Conservation (phyloP, 2,329 filamentous ascomycete species). For the Hansfordia pulvinata region DNA sequence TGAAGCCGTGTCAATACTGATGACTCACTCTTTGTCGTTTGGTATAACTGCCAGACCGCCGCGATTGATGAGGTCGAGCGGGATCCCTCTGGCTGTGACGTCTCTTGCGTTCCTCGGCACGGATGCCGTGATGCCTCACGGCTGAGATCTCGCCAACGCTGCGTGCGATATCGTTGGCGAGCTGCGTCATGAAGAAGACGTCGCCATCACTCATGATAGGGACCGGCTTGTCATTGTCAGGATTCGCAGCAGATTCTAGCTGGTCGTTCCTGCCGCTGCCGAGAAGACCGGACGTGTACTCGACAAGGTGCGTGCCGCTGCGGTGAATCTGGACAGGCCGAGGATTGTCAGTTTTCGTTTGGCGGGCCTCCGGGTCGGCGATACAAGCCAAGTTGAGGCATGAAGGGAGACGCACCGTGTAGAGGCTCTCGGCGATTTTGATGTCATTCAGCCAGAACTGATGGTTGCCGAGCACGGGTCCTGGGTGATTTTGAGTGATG, state of each 20-base stretch:
- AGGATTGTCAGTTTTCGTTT: too few species aligned
- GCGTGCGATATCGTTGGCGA: slow-evolving; percentile 6
- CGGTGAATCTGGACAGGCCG: slow-evolving; percentile 5
- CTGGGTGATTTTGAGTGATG: too few species aligned
- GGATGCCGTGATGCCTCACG: slow-evolving; percentile 5
- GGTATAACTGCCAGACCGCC: slow-evolving; percentile 1
- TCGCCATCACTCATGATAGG: slow-evolving; percentile 7
- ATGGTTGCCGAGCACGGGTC: too few species aligned
- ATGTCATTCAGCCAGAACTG: slow-evolving; percentile 7
- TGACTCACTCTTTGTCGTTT: background rate
- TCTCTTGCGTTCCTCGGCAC: slow-evolving; percentile 3
- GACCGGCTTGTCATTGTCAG: slow-evolving; percentile 4
- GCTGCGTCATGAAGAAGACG: slow-evolving; percentile 8
- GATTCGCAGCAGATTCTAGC: too few species aligned
- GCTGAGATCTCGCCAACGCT: slow-evolving; percentile 5
- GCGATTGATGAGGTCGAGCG: slow-evolving; percentile 1
- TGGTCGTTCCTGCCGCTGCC: too few species aligned
- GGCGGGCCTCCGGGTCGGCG: too few species aligned
- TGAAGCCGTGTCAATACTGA: background rate
- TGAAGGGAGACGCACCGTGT: slow-evolving; percentile 4
- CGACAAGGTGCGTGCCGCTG: slow-evolving; percentile 6
- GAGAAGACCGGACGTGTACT: slow-evolving; percentile 5
- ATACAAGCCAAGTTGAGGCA: background rate
- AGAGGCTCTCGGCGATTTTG: slow-evolving; percentile 7
- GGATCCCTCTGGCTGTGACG: slow-evolving; percentile 1